Conservation (phyloP, 164 flowering plant species). For the Cinnamomum micranthum region DNA sequence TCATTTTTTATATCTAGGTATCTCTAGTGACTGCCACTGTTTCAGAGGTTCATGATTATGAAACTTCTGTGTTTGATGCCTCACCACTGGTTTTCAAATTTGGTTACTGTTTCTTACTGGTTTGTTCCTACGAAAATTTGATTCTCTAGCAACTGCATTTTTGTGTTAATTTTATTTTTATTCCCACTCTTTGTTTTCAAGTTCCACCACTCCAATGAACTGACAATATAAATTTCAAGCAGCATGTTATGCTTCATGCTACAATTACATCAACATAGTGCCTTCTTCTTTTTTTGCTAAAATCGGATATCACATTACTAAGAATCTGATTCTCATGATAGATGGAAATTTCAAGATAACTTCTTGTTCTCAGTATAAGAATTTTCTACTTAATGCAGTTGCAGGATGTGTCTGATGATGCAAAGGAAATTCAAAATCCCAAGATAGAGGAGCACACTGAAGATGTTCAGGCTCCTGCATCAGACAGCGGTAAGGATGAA, state of each 20-base stretch:
- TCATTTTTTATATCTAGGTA: too few relatives aligned
- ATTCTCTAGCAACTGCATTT: neutral
- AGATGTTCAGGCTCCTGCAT: neutral
- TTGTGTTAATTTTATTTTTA: neutral
- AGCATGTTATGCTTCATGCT: too few relatives aligned
- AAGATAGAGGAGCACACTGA: neutral
- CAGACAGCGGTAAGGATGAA: neutral
- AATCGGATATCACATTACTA: neutral
- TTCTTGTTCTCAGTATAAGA: neutral
- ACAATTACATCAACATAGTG: too few relatives aligned
- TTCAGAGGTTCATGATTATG: too few relatives aligned
- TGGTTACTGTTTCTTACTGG: neutral
- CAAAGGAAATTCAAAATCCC: neutral
- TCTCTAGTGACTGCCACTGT: too few relatives aligned
- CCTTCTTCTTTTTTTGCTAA: neutral
- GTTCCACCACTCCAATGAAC: neutral
- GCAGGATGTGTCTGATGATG: conserved; percentile 3
- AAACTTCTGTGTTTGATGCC: too few relatives aligned
- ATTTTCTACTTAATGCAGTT: neutral
- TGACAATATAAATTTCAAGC: neutral
- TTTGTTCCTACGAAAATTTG: neutral
- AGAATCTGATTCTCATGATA: neutral
- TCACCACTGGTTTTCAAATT: too few relatives aligned
- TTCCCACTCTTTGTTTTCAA: neutral
- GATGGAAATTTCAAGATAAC: neutral